phyloP scores from a whole-genome alignment of 352 stramenopile genomes.

The Globisporangium lucens region DNA sequence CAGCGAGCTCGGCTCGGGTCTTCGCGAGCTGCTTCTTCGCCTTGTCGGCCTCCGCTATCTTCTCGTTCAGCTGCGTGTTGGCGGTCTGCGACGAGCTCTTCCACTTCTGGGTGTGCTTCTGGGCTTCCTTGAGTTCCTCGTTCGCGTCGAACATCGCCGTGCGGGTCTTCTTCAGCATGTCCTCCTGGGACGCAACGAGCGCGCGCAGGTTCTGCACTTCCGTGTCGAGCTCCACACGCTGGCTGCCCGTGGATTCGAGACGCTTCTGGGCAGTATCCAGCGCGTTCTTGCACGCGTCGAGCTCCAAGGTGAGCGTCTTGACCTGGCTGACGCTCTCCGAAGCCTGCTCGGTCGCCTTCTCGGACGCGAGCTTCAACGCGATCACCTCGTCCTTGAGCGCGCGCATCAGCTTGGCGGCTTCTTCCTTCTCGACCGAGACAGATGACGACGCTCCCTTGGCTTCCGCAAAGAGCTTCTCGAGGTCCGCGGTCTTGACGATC shows the following conservation, averaged over 20 bases:
- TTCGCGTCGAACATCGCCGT: constrained; percentile 63
- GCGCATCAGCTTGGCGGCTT: constrained; percentile 26
- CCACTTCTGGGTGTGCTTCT: constrained; percentile 64
- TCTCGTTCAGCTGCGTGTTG: constrained; percentile 61
- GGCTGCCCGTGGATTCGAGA: constrained; percentile 28
- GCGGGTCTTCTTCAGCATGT: constrained; percentile 71
- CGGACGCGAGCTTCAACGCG: constrained; percentile 32
- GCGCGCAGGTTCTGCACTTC: constrained; percentile 45
- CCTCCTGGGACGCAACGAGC: constrained; percentile 43
- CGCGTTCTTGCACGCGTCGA: constrained; percentile 33
- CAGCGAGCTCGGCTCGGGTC: constrained; percentile 38
- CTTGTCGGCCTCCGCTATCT: constrained; percentile 62
- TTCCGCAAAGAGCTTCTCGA: constrained; percentile 23
- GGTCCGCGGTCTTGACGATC: constrained; percentile 21
- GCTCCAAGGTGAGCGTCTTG: constrained; percentile 32
- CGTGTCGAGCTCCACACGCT: constrained; percentile 27
- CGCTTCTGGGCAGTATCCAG: constrained; percentile 32
- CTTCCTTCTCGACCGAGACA: constrained; percentile 37
- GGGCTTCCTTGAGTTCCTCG: constrained; percentile 74
- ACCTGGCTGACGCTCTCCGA: constrained; percentile 27
- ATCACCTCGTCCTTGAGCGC: constrained; percentile 58
- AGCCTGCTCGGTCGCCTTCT: constrained; percentile 33
- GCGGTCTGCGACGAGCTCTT: constrained; percentile 64
- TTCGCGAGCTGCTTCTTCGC: constrained; percentile 63
- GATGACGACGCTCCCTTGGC: constrained; percentile 15